phyloP scores from a whole-genome alignment of 805 yeast species.

The Lipomyces sp. region DNA sequence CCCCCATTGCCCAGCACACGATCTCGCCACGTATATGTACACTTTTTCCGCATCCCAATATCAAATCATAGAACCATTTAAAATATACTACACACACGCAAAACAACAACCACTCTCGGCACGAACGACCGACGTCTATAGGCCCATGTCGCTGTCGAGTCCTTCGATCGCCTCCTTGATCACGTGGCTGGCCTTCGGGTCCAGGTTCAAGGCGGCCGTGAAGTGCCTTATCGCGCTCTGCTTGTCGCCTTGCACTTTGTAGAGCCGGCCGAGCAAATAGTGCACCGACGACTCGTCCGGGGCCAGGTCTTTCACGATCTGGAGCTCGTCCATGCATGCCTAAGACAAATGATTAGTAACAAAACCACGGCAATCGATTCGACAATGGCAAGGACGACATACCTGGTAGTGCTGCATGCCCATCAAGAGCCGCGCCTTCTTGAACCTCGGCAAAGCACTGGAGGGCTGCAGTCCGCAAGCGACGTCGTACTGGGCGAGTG shows the following conservation, averaged over 20 bases:
- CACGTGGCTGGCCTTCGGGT: constrained; percentile 70
- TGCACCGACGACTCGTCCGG: constrained; percentile 96
- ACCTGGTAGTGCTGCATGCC: constrained; percentile 57
- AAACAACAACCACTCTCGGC: no score
- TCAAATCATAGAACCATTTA: no score
- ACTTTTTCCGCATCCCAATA: no score
- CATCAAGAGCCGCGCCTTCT: constrained; percentile 78
- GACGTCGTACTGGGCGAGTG: constrained; percentile 73
- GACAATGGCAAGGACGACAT: neutral
- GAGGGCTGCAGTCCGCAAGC: constrained; percentile 83
- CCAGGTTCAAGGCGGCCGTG: constrained; percentile 83
- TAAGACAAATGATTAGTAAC: constrained; percentile 33
- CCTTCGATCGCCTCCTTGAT: constrained; percentile 78
- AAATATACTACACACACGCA: no score
- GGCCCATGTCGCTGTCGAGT: constrained; percentile 10
- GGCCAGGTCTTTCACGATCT: constrained; percentile 65
- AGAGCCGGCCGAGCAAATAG: constrained; percentile 80
- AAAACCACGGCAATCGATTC: no score
- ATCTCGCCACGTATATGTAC: no score
- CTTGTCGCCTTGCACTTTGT: constrained; percentile 69
- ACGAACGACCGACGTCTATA: neutral
- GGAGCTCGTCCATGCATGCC: constrained; percentile 71
- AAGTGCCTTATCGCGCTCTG: constrained; percentile 78
- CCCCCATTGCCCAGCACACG: no score
- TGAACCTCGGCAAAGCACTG: constrained; percentile 81